Evolutionary conservation across 768 basidiomycete genomes (phyloP).

Genomic region (Polyporus arcularius): DNA sequence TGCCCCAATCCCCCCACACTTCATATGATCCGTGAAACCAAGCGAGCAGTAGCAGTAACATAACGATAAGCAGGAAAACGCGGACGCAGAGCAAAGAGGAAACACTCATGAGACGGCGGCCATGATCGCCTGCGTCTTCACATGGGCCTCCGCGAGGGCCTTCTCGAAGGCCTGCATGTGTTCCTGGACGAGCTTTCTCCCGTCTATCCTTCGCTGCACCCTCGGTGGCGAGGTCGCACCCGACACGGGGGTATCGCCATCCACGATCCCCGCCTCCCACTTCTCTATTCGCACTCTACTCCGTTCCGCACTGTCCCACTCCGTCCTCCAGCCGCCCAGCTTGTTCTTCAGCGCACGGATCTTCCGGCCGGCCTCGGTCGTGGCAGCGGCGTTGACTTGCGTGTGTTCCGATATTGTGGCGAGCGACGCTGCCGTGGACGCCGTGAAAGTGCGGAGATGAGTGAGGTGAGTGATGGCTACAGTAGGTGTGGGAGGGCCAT

Average conservation of each 20-base stretch:
- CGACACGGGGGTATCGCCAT: conserved; percentile 34
- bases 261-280: conserved; percentile 73
- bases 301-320: conserved; percentile 84
- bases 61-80: conserved; percentile 12
- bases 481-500: conserved; percentile 56
- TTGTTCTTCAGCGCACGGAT: conserved; percentile 85
- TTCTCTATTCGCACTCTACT: conserved; percentile 74
- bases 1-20: not conserved
- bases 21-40: conserved; percentile 7
- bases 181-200: conserved; percentile 72
- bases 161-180: conserved; percentile 75
- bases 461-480: conserved; percentile 65
- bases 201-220: conserved; percentile 56
- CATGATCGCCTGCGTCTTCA: conserved; percentile 83
- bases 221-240: conserved; percentile 28
- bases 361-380: conserved; percentile 84
- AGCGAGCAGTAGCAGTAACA: conserved; percentile 15
- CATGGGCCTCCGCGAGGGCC: conserved; percentile 69
- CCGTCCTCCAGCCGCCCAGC: conserved; percentile 74
- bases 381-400: conserved; percentile 83
- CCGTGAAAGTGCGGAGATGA: conserved; percentile 71
- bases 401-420: conserved; percentile 83
- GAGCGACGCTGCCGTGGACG: conserved; percentile 73
- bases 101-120: conserved; percentile 49
- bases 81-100: not conserved